Percentiles rank a stretch among this genome's conserved stretches.
These are phyloP conservation scores for Aspergillus arachidicola DNA, from an alignment of 2,329 filamentous ascomycete genomes.

Conservation along the genomic window DNA sequence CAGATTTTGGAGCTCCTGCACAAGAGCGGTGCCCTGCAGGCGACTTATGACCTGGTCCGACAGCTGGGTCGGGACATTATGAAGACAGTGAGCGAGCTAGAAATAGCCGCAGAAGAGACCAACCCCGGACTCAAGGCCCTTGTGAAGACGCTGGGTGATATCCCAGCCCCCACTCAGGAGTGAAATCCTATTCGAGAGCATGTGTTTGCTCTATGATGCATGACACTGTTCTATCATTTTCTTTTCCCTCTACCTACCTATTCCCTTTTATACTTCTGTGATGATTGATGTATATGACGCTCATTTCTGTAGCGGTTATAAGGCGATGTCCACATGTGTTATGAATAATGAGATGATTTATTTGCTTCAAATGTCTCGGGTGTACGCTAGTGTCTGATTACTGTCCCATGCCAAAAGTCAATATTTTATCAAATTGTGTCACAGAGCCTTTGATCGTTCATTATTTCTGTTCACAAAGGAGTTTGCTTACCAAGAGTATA, in stretches of 20 bases:
- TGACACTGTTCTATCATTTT: not conserved
- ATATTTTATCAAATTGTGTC: not conserved
- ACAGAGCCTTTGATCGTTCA: not conserved
- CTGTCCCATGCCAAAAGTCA: not conserved
- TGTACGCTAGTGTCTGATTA: slow-evolving; percentile 1
- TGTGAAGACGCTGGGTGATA: slow-evolving; percentile 13
- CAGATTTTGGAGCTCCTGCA: slow-evolving; percentile 16
- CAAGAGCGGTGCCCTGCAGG: slow-evolving; percentile 13
- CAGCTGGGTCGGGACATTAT: slow-evolving; percentile 13
- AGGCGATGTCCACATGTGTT: not conserved
- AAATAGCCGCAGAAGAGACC: slow-evolving; percentile 10
- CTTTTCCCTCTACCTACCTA: not conserved
- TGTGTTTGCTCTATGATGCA: not conserved
- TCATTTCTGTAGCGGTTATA: not conserved
- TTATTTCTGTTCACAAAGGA: no score
- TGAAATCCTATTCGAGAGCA: not conserved
- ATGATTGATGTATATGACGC: not conserved
- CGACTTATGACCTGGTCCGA: slow-evolving; percentile 13
- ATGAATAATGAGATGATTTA: not conserved
- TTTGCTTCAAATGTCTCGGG: not conserved
- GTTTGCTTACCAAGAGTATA: not conserved
- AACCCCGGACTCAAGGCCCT: slow-evolving; percentile 12
- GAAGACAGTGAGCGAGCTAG: slow-evolving; percentile 10
- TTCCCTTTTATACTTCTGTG: slow-evolving; percentile 1
- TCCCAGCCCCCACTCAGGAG: slow-evolving; percentile 11